Base-by-base conservation (phyloP, 2,329 filamentous ascomycete species). In the Plenodomus tracheiphilus region DNA sequence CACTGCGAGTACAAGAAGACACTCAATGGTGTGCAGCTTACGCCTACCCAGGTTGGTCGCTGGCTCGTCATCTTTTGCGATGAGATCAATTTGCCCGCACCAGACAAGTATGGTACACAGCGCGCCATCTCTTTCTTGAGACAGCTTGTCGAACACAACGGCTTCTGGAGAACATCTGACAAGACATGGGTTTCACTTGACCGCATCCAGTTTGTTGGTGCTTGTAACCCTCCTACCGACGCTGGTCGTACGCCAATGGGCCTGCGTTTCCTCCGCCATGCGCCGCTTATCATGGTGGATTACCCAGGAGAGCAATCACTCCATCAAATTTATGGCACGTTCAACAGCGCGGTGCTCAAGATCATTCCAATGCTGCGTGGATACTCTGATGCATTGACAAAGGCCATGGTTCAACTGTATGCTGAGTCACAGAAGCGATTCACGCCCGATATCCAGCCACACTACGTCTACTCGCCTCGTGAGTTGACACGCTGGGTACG, bases 1-100 rank as follows among this genome's bases (percentile, higher is more conserved):
- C 97, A 99, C 74, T 99, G 94, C 75, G 94, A 99, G 75, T 99
- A 99, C 77, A 95, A 93, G 79, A 99, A 99, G 82, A 97, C 94
- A 0, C 79, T 97, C 40, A 97, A 94, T 68, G 94, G 94, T 36
- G 91, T 97, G 17, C 88, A 97, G 65, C 87, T 99, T 58, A 96
- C 93, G 19, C 94, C 94, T 0, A 96, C 88, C 6, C 95, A 99
- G 71, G 96, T 99, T 62, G 94, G 94, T 18, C 87, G 93, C 61
- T 99, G 94, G 94, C 82, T 99, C 32, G 93, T 99, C 39, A 85
- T 99, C 54, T 99, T 99, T 81, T 99, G 94, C 65, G 94, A 99
- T 70, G 94, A 99, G 73, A 99, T 99, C 77, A 99, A 99, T 74
- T 81, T 99, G 79, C 94, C 94, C 6, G 93, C 94, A 4, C 94